Conservation (phyloP, 2,329 filamentous ascomycete genomes). For the Colletotrichum gigasporum region DNA sequence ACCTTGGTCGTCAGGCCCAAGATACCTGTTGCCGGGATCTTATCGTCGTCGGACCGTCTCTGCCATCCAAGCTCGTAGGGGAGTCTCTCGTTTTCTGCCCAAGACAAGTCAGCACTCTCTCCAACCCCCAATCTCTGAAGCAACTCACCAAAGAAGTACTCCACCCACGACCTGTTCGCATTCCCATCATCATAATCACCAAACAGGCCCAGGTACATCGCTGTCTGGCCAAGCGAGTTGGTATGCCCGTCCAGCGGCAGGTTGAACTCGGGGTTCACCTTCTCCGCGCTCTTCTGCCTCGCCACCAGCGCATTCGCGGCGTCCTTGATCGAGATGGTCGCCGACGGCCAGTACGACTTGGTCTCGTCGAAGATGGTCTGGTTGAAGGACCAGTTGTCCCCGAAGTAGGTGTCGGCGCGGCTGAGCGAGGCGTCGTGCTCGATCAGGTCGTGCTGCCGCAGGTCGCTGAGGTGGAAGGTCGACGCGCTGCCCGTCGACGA, state of each 20-base stretch:
- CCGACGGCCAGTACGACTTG: constrained; percentile 12
- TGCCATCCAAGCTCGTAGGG: constrained; percentile 9
- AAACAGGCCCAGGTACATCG: constrained; percentile 32
- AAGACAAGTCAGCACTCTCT: neutral
- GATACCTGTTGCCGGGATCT: constrained; percentile 11
- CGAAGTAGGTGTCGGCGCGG: constrained; percentile 38
- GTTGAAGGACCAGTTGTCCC: constrained; percentile 41
- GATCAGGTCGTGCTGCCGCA: constrained; percentile 34
- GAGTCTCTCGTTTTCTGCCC: constrained; percentile 4
- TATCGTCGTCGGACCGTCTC: constrained; percentile 13
- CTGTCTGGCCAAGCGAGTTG: constrained; percentile 31
- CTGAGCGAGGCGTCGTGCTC: constrained; percentile 29
- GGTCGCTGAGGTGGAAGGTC: constrained; percentile 37
- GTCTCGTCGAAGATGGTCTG: constrained; percentile 36
- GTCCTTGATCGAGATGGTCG: neutral
- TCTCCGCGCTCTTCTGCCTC: constrained; percentile 29
- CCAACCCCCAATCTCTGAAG: neutral
- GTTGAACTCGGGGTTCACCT: constrained; percentile 37
- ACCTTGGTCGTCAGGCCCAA: constrained; percentile 14
- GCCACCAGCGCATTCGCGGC: constrained; percentile 40
- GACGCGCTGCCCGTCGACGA: constrained; percentile 16
- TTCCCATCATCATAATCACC: constrained; percentile 31
- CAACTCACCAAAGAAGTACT: constrained; percentile 26
- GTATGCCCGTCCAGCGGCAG: constrained; percentile 11
- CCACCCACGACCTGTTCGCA: constrained; percentile 30